phyloP scores from a whole-genome alignment of 2,329 filamentous ascomycete genomes.

The Calonectria henricotiae region DNA sequence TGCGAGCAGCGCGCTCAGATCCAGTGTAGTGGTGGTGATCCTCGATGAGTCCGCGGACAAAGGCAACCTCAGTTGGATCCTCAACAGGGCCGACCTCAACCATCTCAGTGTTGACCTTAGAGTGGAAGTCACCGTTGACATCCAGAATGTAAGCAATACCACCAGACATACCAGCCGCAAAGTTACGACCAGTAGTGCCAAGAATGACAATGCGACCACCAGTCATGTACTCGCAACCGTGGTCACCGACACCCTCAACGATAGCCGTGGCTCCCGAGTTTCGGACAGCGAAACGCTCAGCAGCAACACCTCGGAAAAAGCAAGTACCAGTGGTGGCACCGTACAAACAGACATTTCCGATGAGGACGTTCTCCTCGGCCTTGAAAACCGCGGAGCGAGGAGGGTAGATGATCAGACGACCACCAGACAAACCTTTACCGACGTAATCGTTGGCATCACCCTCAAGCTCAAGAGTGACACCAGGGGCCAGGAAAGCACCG shows the following conservation, averaged over 20 bases:
- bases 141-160: conserved; percentile 97
- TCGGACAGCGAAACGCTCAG: conserved; percentile 95
- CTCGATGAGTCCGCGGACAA: conserved; percentile 91
- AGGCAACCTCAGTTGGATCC: conserved; percentile 91
- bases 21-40: conserved; percentile 99
- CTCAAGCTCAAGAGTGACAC: conserved; percentile 94
- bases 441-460: conserved; percentile 98
- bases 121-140: conserved; percentile 88
- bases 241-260: conserved; percentile 95
- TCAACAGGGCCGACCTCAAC: conserved; percentile 90
- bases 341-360: conserved; percentile 96
- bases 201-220: conserved; percentile 91
- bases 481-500: conserved; percentile 92
- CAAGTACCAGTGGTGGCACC: conserved; percentile 92
- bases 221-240: conserved; percentile 99
- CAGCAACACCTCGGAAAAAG: conserved; percentile 97
- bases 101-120: conserved; percentile 98
- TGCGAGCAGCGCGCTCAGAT: conserved; percentile 92
- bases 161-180: conserved; percentile 98
- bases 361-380: conserved; percentile 94
- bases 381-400: conserved; percentile 93
- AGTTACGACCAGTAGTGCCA: conserved; percentile 94
- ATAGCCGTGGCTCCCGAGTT: conserved; percentile 98
- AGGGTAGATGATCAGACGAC: conserved; percentile 93
- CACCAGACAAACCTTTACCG: conserved; percentile 94